Base-by-base conservation (phyloP, 192 early-diverging fungal species). In the Chytriomyces confervae region DNA sequence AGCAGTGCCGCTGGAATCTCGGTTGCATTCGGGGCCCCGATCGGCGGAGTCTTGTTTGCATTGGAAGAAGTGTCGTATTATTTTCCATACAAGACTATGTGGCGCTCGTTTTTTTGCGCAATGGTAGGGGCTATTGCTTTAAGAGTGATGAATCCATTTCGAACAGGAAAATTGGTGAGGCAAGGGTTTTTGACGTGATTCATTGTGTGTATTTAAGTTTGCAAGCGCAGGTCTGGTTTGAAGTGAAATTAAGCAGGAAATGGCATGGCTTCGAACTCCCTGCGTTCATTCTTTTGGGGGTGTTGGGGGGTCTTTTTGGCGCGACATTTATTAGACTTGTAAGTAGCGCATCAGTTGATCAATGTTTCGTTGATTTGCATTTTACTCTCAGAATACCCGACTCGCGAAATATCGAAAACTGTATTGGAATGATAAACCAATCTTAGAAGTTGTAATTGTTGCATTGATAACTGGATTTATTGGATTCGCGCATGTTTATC, bases 11-110 rank as follows among this genome's bases (percentile, higher is more conserved):
- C 98, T 5, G 98, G 97, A n/a, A 93, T 98, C 7, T 94, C 95
- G 0, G 95, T 97, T 5, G 97, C 97, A 6, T 98, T 99, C 87
- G 98, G 98, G 0, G 93, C 96, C 29, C 97, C 97, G 1, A 96
- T 98, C 69, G 97, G 93, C 73, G 93, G 93, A 13, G 92, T 94
- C 16, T 81, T 95, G 61, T 94, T 91, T 68, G 89, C 86, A 27
- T 76, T 92, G 2, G 92, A 98, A 77, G 98, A 99, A 87, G 91
- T 99, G 78, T 95, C 95, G 75, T 92, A 95, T 50, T 94, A 93
- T 75, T 98, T 99, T 72, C 95, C 96, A 3, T 93, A 92, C 45
- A 93, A 94, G 77, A 97, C 96, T 1, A 94, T 99, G 91, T 97
- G 95, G 95, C 86, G 95, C 24, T 93, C 92, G 66, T 99, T 99